phyloP scores from a whole-genome alignment of 2,329 filamentous ascomycete species.

The Penicillium sp. region DNA sequence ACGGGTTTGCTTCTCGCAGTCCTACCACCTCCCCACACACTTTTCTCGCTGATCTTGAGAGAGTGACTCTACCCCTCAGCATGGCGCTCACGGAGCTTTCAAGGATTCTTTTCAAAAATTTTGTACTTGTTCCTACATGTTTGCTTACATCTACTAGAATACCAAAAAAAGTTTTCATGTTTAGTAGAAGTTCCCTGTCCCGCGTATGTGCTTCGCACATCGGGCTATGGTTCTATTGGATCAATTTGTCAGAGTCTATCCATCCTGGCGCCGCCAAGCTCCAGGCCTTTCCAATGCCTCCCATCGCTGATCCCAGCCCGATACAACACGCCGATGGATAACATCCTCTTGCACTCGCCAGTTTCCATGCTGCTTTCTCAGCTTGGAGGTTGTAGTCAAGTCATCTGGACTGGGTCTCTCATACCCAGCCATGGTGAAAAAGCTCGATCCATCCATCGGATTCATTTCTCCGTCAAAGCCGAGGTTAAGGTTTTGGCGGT shows the following conservation, averaged over 20 bases:
- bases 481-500: constrained; percentile 26
- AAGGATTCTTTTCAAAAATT: constrained; percentile 6
- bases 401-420: constrained; percentile 36
- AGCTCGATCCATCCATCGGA: background rate
- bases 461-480: constrained; percentile 14
- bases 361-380: constrained; percentile 33
- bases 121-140: constrained; percentile 3
- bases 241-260: background rate
- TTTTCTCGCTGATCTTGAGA: background rate
- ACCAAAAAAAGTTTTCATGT: constrained; percentile 3
- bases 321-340: constrained; percentile 16
- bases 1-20: background rate
- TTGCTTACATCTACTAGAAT: constrained; percentile 8
- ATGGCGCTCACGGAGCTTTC: constrained; percentile 28
- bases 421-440: constrained; percentile 39
- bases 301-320: constrained; percentile 38
- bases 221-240: too few relatives aligned
- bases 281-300: constrained; percentile 23
- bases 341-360: constrained; percentile 17
- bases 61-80: constrained; percentile 15
- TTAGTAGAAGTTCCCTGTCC: too few relatives aligned
- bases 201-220: too few relatives aligned
- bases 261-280: constrained; percentile 25
- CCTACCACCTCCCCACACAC: background rate
- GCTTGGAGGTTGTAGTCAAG: constrained; percentile 25